A percentile compares a stretch with the other conserved stretches of the same genome.
These are phyloP conservation scores for Myochromella boudieri DNA, from an alignment of 768 basidiomycete genomes.

Conservation along the genomic window DNA sequence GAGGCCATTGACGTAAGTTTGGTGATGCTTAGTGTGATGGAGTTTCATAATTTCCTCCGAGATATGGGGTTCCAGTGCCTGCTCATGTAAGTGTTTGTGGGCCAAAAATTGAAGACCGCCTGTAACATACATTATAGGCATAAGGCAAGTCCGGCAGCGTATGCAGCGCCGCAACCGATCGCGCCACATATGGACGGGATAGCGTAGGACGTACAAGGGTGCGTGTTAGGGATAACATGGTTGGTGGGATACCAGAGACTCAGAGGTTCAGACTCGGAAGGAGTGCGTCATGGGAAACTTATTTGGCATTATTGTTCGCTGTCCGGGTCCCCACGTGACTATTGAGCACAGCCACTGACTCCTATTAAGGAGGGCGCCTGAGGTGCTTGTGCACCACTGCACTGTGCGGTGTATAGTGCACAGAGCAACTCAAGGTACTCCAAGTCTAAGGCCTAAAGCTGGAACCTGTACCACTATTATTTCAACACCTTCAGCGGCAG, in stretches of 20 bases:
- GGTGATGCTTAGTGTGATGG: constrained; percentile 90
- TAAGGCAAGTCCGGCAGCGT: constrained; percentile 82
- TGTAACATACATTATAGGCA: constrained; percentile 61
- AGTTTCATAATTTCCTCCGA: constrained; percentile 91
- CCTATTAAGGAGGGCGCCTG: no score
- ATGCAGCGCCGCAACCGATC: constrained; percentile 53
- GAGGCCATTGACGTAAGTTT: constrained; percentile 91
- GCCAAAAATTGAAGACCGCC: background rate
- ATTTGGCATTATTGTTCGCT: constrained; percentile 13
- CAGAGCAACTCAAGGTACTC: no score
- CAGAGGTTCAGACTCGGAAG: no score
- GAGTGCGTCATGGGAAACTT: constrained; percentile 17
- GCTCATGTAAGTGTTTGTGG: constrained; percentile 2
- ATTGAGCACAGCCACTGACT: no score
- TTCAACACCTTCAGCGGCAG: no score
- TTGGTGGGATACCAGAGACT: constrained; percentile 8
- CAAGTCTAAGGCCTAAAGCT: no score
- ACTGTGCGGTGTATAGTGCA: no score
- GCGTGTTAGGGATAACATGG: constrained; percentile 53
- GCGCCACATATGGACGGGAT: constrained; percentile 42
- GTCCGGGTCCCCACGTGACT: no score
- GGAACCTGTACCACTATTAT: no score
- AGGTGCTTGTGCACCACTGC: no score
- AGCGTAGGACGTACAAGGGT: constrained; percentile 41
- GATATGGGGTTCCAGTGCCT: constrained; percentile 93